These are phyloP conservation scores for Apiospora rasikravindrae DNA, from an alignment of 2,329 filamentous ascomycete genomes.

Conservation along the genomic window DNA sequence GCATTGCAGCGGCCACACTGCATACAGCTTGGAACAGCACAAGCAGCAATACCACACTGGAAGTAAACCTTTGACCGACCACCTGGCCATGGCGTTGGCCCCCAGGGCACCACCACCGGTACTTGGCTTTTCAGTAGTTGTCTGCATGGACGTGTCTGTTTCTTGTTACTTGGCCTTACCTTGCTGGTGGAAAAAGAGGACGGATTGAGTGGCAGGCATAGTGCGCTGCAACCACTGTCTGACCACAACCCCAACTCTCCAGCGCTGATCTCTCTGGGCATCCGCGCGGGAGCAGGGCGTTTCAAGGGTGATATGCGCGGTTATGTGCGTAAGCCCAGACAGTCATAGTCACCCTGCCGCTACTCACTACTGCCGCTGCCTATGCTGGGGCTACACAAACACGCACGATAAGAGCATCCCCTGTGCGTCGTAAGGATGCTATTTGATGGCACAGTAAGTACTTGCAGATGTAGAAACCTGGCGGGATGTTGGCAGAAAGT, in stretches of 20 bases:
- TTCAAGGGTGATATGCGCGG: not conserved
- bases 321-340: conserved; percentile 3
- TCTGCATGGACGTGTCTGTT: conserved; percentile 9
- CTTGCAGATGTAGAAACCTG: not conserved
- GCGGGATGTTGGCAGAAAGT: not conserved
- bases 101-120: not conserved
- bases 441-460: not conserved
- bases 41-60: not conserved
- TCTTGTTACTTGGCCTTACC: not conserved
- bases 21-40: not conserved
- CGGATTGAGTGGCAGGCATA: not conserved
- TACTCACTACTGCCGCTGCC: not conserved
- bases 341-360: not conserved
- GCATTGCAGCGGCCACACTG: not conserved
- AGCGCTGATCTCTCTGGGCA: conserved; percentile 13
- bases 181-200: not conserved
- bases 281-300: conserved; percentile 5
- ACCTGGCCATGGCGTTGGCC: not conserved
- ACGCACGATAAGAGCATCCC: not conserved
- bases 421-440: not conserved
- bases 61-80: not conserved
- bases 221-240: not conserved
- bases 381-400: not conserved
- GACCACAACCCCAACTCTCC: not conserved
- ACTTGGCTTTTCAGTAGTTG: not conserved